These are phyloP conservation scores for Yarrowia galli DNA, from an alignment of 1,139 yeast genomes.

Conservation along the genomic window DNA sequence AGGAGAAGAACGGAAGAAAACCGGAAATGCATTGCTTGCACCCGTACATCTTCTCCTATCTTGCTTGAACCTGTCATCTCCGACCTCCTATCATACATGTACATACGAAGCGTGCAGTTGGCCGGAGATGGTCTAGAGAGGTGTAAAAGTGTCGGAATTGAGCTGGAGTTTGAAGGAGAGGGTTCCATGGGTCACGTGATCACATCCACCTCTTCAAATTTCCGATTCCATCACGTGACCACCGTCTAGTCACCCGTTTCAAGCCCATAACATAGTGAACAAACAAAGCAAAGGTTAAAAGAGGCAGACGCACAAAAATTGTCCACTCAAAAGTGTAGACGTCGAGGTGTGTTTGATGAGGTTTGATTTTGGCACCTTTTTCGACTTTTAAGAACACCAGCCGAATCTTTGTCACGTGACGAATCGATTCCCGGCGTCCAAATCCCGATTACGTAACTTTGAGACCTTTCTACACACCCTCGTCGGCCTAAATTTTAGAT, in stretches of 20 bases:
- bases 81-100: slow-evolving; percentile 4
- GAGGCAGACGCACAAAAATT: slow-evolving; percentile 11
- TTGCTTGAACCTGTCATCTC: neutral
- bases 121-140: neutral
- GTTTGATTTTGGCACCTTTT: no score
- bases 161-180: no score
- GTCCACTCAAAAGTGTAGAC: slow-evolving; percentile 30
- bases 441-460: neutral
- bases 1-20: no score
- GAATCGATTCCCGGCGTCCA: no score
- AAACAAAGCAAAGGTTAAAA: neutral
- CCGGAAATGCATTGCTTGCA: neutral
- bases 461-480: neutral
- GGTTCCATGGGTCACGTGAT: no score
- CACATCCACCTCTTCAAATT: no score
- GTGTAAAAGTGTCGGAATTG: neutral
- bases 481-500: neutral
- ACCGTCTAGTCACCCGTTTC: neutral
- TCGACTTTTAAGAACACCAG: no score
- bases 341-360: neutral
- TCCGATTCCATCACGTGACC: no score
- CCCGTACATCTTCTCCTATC: neutral
- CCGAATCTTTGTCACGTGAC: no score
- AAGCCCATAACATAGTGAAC: neutral
- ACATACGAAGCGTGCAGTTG: neutral